Evolutionary conservation across 805 yeast species (phyloP).

Genomic region (Kodamaea kakaduensis): DNA sequence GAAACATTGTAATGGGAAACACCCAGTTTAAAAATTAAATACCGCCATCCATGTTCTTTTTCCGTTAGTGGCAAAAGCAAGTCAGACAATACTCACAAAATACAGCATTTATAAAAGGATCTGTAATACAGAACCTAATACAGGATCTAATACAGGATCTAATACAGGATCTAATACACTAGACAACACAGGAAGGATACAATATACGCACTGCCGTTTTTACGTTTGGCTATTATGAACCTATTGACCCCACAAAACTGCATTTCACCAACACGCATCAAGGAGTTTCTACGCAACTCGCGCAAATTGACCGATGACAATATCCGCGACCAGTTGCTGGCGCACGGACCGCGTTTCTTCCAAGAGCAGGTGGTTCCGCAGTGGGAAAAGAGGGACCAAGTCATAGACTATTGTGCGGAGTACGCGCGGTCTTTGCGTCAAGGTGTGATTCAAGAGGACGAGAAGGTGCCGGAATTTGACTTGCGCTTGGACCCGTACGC

Average conservation of each 20-base stretch:
- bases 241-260: constrained; percentile 30
- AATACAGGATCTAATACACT: too few relatives aligned
- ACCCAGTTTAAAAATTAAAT: too few relatives aligned
- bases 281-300: constrained; percentile 37
- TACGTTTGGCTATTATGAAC: too few relatives aligned
- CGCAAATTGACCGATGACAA: constrained; percentile 40
- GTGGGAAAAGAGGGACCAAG: constrained; percentile 32
- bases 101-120: too few relatives aligned
- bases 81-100: too few relatives aligned
- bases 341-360: constrained; percentile 23
- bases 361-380: constrained; percentile 26
- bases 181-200: too few relatives aligned
- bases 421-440: constrained; percentile 24
- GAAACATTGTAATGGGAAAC: too few relatives aligned
- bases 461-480: constrained; percentile 17
- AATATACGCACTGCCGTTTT: too few relatives aligned
- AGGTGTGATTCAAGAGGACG: constrained; percentile 4
- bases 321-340: constrained; percentile 36
- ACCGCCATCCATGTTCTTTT: too few relatives aligned
- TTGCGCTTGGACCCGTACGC: constrained; percentile 41
- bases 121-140: too few relatives aligned
- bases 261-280: constrained; percentile 27
- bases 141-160: too few relatives aligned
- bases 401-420: constrained; percentile 28
- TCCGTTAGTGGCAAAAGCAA: too few relatives aligned